These are phyloP conservation scores for Suillus variegatus DNA, from an alignment of 768 basidiomycete species.

Conservation along the genomic window DNA sequence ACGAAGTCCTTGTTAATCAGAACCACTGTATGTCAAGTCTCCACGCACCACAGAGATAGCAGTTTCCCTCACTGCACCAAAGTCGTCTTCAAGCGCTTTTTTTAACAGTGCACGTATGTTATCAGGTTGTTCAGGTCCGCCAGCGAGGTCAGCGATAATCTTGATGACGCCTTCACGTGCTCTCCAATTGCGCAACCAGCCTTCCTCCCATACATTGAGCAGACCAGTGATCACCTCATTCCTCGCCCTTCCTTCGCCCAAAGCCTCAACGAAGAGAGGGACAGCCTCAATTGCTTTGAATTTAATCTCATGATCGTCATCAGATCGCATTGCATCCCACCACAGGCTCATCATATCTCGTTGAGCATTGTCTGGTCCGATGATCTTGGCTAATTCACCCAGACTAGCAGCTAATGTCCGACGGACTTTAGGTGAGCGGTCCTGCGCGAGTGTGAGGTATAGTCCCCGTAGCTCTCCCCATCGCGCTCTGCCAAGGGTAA, in stretches of 20 bases:
- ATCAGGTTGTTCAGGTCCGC: conserved; percentile 44
- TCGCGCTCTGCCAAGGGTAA: conserved; percentile 73
- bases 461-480: conserved; percentile 74
- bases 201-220: conserved; percentile 57
- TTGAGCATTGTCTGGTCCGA: conserved; percentile 68
- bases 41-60: conserved; percentile 65
- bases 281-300: conserved; percentile 70
- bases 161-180: conserved; percentile 72
- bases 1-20: conserved; percentile 1
- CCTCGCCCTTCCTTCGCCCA: conserved; percentile 50
- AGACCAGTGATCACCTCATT: conserved; percentile 46
- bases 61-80: conserved; percentile 84
- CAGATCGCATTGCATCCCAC: conserved; percentile 54
- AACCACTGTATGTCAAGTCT: conserved; percentile 14
- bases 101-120: conserved; percentile 55
- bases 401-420: conserved; percentile 84
- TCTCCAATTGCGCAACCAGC: conserved; percentile 69
- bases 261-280: conserved; percentile 52
- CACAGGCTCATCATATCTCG: conserved; percentile 74
- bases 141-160: conserved; percentile 52
- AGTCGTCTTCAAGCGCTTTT: conserved; percentile 69
- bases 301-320: conserved; percentile 69
- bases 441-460: conserved; percentile 67
- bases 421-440: conserved; percentile 62
- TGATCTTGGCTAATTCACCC: conserved; percentile 85